Conservation (phyloP, 192 early-diverging fungal species). For the Coemansia biformis region DNA sequence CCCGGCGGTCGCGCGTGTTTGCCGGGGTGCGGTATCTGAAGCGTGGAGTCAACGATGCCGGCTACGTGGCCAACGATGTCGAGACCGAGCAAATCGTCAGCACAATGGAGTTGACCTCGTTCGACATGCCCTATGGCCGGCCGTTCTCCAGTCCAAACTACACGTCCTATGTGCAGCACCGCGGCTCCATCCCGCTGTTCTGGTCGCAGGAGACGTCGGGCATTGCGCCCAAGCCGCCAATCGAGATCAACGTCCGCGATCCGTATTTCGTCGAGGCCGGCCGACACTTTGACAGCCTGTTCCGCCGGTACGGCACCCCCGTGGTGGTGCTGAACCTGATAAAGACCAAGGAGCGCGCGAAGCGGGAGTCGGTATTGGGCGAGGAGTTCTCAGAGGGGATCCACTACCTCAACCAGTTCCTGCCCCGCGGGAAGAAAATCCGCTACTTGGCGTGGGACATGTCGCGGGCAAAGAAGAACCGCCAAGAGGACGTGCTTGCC, state of each 20-base stretch:
- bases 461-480: slow-evolving; percentile 90
- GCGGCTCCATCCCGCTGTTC: slow-evolving; percentile 91
- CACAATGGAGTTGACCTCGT: slow-evolving; percentile 85
- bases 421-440: slow-evolving; percentile 74
- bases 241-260: slow-evolving; percentile 82
- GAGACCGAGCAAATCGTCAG: slow-evolving; percentile 98
- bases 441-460: slow-evolving; percentile 96
- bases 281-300: slow-evolving; percentile 89
- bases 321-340: slow-evolving; percentile 93
- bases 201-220: slow-evolving; percentile 93
- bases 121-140: slow-evolving; percentile 58
- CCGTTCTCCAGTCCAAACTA: slow-evolving; percentile 62
- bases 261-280: slow-evolving; percentile 91
- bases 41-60: slow-evolving; percentile 89
- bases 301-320: slow-evolving; percentile 84
- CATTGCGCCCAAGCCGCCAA: slow-evolving; percentile 93
- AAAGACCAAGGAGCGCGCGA: slow-evolving; percentile 88
- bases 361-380: slow-evolving; percentile 78
- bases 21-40: slow-evolving; percentile 96
- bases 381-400: slow-evolving; percentile 80
- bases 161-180: slow-evolving; percentile 94
- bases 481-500: slow-evolving; percentile 83
- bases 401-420: slow-evolving; percentile 83
- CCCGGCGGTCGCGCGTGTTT: slow-evolving; percentile 87
- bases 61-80: slow-evolving; percentile 98